Evolutionary conservation across 148 eudicot species (phyloP), one percentile per base, ranked within the genome.

Genomic region (Silene conica): DNA sequence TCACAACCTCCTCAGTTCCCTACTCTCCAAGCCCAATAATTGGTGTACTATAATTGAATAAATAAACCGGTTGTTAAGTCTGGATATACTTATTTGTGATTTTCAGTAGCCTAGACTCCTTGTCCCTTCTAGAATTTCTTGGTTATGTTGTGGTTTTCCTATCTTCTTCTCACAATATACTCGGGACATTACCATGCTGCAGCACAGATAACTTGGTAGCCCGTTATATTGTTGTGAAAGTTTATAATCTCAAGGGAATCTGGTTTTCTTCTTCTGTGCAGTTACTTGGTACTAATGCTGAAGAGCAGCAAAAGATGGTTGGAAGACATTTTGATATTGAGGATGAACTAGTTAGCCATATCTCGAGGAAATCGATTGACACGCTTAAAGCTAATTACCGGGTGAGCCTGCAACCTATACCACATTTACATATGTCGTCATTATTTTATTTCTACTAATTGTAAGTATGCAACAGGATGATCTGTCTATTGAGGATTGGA

Each of bases 321-420:
- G 97, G 98, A 67, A 83, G 97, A 78, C 97, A 92, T 82, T 94
- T 94, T 75, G 97, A 92, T 21, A 74, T 86, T 26, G 92, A 90
- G 41, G 97, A 94, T 75, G 96, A 94, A 86, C 97, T 92, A 70
- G 98, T 94, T 61, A 92, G 98, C 89, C 91, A 79, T 69, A 86
- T 94, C 52, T 82, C 96, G 31, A 90, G 98, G 79, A 89, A 58
- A 71, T 92, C 98, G 48, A 90, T 94, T 55, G 97, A 94, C 41
- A 65, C 87, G 50, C 92, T 93, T 22, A 91, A 89, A 79, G 78
- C 87, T 70, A 85, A 91, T 79, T 93, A 86, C 70, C 69, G 84
- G 91, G 97, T 91, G 43, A 26, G 78, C 71, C 43, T 38, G 43
- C 43, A 6, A 25, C 43, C 31, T 58, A 31, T 38, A 48, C 71